Evolutionary conservation across 2,329 filamentous ascomycete species (phyloP).

Genomic region (Fusarium sambucinum): DNA sequence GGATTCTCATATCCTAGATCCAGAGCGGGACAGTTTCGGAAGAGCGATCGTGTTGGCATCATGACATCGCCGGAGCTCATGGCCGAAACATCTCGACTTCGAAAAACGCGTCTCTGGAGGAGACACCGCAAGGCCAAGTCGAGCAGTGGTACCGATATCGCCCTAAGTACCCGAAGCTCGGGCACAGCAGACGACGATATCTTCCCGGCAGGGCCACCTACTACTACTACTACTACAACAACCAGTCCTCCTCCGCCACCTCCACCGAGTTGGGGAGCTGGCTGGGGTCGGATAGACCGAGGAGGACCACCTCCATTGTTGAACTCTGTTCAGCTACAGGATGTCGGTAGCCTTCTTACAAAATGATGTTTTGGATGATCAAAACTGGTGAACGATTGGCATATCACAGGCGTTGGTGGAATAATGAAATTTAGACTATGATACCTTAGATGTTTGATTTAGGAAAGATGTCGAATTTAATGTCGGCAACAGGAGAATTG

Average conservation of each 20-base stretch:
- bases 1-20: slow-evolving; percentile 62
- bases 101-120: slow-evolving; percentile 49
- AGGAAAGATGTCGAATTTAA: slow-evolving; percentile 37
- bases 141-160: slow-evolving; percentile 51
- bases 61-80: slow-evolving; percentile 59
- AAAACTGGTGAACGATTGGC: slow-evolving; percentile 21
- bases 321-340: slow-evolving; percentile 50
- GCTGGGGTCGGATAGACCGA: slow-evolving; percentile 50
- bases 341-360: slow-evolving; percentile 51
- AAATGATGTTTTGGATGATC: slow-evolving; percentile 28
- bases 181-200: slow-evolving; percentile 45
- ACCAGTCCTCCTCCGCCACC: slow-evolving; percentile 36
- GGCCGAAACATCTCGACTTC: slow-evolving; percentile 42
- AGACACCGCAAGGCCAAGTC: slow-evolving; percentile 46
- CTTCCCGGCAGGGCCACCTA: slow-evolving; percentile 36
- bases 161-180: slow-evolving; percentile 50
- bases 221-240: slow-evolving; percentile 14
- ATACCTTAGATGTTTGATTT: slow-evolving; percentile 49
- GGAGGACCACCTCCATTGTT: slow-evolving; percentile 47
- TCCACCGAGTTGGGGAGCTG: slow-evolving; percentile 50
- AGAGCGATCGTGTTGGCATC: slow-evolving; percentile 55
- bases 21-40: slow-evolving; percentile 46
- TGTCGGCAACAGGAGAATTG: slow-evolving; percentile 25
- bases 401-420: slow-evolving; percentile 45
- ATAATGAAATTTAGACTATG: slow-evolving; percentile 48